Conservation (phyloP, 257 asterid species). For the Primulina tabacum region DNA sequence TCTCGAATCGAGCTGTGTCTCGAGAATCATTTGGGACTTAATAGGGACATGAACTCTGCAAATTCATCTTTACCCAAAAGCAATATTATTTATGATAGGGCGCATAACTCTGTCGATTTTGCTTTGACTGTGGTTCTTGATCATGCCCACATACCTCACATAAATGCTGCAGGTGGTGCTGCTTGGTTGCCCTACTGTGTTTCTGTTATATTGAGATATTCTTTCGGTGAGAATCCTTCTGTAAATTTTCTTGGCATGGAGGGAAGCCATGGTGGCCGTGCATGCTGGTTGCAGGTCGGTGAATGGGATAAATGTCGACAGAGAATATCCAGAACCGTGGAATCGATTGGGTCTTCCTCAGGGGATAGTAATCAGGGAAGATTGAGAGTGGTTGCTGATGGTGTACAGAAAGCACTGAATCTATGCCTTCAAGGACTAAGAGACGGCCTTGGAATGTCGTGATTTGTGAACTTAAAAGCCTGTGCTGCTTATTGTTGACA, state of each 20-base stretch:
- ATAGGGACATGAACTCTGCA: slow-evolving; percentile 51
- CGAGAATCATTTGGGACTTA: slow-evolving; percentile 81
- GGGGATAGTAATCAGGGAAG: slow-evolving; percentile 85
- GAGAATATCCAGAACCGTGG: slow-evolving; percentile 66
- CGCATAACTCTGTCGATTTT: slow-evolving; percentile 85
- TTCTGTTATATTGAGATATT: slow-evolving; percentile 76
- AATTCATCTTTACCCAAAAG: slow-evolving; percentile 64
- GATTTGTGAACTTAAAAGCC: background rate
- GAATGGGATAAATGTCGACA: slow-evolving; percentile 96
- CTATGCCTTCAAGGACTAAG: slow-evolving; percentile 76
- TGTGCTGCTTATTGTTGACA: background rate
- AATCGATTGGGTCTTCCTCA: slow-evolving; percentile 56
- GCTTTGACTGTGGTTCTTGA: slow-evolving; percentile 94
- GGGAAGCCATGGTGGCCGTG: slow-evolving; percentile 99
- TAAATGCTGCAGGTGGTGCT: slow-evolving; percentile 98
- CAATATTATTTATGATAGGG: slow-evolving; percentile 78
- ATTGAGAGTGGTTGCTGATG: slow-evolving; percentile 78
- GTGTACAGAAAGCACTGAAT: slow-evolving; percentile 82
- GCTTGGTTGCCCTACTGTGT: slow-evolving; percentile 99
- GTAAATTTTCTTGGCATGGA: slow-evolving; percentile 89
- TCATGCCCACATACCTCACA: slow-evolving; percentile 79
- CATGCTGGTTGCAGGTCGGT: slow-evolving; percentile 80
- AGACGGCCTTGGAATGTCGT: slow-evolving; percentile 52
- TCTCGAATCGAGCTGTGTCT: slow-evolving; percentile 95
- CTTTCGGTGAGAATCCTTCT: slow-evolving; percentile 64